Evolutionary conservation across 805 yeast species (phyloP).

Genomic region (Teunomyces barrocoloradensis): DNA sequence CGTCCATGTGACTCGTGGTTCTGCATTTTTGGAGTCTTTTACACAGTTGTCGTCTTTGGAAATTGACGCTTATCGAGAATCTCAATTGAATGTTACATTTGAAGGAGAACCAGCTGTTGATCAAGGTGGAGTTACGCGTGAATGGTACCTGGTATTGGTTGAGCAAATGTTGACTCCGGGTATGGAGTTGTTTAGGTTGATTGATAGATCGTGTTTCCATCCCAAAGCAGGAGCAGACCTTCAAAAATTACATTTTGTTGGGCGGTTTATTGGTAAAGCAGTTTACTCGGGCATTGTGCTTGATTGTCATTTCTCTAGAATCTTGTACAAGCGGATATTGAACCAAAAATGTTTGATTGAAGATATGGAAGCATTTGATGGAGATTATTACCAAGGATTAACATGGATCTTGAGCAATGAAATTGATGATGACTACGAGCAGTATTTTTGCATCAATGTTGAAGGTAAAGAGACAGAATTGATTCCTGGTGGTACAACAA

Average conservation of each 20-base stretch:
- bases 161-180: slow-evolving; percentile 95
- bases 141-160: slow-evolving; percentile 93
- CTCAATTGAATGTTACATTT: slow-evolving; percentile 75
- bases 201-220: slow-evolving; percentile 91
- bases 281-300: slow-evolving; percentile 79
- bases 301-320: slow-evolving; percentile 93
- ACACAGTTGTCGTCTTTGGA: slow-evolving; percentile 75
- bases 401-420: slow-evolving; percentile 97
- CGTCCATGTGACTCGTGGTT: slow-evolving; percentile 77
- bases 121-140: slow-evolving; percentile 98
- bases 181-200: slow-evolving; percentile 81
- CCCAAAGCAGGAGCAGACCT: slow-evolving; percentile 94
- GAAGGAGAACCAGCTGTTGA: slow-evolving; percentile 95
- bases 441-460: slow-evolving; percentile 88
- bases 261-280: slow-evolving; percentile 92
- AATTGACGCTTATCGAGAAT: slow-evolving; percentile 64
- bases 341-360: slow-evolving; percentile 78
- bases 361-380: slow-evolving; percentile 91
- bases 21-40: slow-evolving; percentile 88
- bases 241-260: slow-evolving; percentile 89
- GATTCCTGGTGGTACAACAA: slow-evolving; percentile 74
- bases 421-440: slow-evolving; percentile 91
- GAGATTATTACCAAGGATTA: slow-evolving; percentile 87
- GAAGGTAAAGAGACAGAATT: slow-evolving; percentile 85
- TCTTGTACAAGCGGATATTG: slow-evolving; percentile 84